Evolutionary conservation across 306 rosid genomes (phyloP), one percentile per base, ranked within the genome.

Genomic region (Prunus padus): DNA sequence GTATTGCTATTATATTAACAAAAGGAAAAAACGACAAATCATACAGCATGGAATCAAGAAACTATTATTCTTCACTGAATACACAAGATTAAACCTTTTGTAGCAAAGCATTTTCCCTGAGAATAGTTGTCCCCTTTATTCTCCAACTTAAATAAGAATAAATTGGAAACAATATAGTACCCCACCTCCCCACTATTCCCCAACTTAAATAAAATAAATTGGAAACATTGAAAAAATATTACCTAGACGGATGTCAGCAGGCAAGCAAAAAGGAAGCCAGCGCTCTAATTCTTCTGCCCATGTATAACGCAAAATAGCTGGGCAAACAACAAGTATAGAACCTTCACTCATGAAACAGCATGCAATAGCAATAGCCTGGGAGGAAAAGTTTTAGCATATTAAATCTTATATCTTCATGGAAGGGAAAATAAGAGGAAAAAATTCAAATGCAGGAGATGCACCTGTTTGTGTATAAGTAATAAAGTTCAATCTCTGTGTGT

Each of bases 241-340:
- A 94, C 98, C 97, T 3, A 92, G 88, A 80, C 92, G 98, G 60
- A 92, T 79, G 81, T 92, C 98, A 52, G 96, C 78, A 45, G 97
- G 97, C 88, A 87, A 86, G 81, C 91, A 92, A 75, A 60, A 83
- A 64, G 98, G 98, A 86, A 94, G 91, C 97, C 98, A 92, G 15
- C 88, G 92, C 86, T 95, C 98, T 72, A 95, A 74, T 77, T 95
- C 98, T 84, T 95, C 98, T 4, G 97, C 98, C 98, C 98, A 95
- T 0, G 97, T 81, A 85, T 82, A 92, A 40, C 98, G 91, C 86
- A 95, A 82, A 77, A 95, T 85, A 49, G 98, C 98, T 28, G 98
- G 97, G 89, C 97, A 92, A 80, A 95, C 97, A 74, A 92, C 91
- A 68, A 95, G 96, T 52, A 90, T 81, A 60, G 97, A 69, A 28